Percentiles rank a stretch among this genome's conserved stretches.
phyloP scores from a whole-genome alignment of 306 rosid genomes.

The Albizia julibrissin region DNA sequence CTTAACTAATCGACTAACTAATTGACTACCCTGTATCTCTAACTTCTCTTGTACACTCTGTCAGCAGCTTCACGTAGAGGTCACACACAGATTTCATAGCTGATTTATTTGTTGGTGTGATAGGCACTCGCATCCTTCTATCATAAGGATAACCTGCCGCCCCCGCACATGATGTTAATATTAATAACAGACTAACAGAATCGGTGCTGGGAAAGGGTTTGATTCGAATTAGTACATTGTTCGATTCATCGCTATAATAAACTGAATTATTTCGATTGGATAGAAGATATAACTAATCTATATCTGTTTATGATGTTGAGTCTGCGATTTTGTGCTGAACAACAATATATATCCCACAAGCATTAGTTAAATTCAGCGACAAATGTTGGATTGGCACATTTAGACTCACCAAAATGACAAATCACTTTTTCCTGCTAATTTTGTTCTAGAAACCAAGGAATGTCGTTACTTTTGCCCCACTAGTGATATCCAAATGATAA shows the following conservation, averaged over 20 bases:
- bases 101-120: neutral
- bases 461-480: too few species aligned
- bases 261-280: neutral
- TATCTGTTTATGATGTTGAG: neutral
- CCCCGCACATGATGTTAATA: neutral
- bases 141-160: too few species aligned
- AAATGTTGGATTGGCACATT: neutral
- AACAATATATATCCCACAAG: too few species aligned
- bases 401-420: neutral
- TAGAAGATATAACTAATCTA: too few species aligned
- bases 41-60: too few species aligned
- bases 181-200: neutral
- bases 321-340: neutral
- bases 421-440: neutral
- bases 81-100: neutral
- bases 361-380: neutral
- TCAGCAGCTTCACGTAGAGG: neutral
- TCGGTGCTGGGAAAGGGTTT: neutral
- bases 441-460: neutral
- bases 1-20: too few species aligned
- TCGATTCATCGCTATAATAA: neutral
- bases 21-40: too few species aligned
- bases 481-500: too few species aligned
- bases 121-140: neutral
- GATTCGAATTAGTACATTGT: too few species aligned